A percentile compares a stretch with the other conserved stretches of the same genome.
These are phyloP conservation scores for Xylariaceae sp. DNA, from an alignment of 2,329 filamentous ascomycete species.

Conservation along the genomic window DNA sequence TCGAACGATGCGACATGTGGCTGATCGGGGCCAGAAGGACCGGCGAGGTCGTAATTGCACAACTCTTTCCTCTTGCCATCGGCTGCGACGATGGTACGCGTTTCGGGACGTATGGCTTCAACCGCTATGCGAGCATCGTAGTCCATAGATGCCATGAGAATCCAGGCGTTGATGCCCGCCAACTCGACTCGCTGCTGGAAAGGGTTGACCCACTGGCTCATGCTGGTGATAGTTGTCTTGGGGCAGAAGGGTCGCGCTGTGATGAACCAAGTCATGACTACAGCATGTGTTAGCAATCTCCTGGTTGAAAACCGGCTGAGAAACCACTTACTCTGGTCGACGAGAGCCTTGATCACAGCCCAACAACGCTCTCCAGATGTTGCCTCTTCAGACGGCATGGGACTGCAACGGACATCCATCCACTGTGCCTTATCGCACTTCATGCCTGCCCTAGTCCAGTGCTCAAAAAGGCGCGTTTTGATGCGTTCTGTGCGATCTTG, in stretches of 20 bases:
- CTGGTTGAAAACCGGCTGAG: background rate
- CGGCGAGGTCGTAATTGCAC: slow-evolving; percentile 20
- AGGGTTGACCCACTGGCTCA: slow-evolving; percentile 25
- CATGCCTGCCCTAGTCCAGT: slow-evolving; percentile 14
- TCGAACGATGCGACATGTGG: slow-evolving; percentile 11
- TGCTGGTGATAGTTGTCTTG: slow-evolving; percentile 9
- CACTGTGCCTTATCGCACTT: background rate
- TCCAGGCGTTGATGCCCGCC: slow-evolving; percentile 29
- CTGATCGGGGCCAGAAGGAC: background rate
- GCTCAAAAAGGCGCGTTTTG: slow-evolving; percentile 2
- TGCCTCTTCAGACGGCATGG: slow-evolving; percentile 23
- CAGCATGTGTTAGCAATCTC: slow-evolving; percentile 1
- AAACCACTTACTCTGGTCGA: slow-evolving; percentile 9
- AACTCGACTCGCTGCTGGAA: slow-evolving; percentile 27
- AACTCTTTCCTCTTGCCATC: slow-evolving; percentile 19
- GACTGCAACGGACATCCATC: slow-evolving; percentile 10
- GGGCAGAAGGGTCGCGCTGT: background rate
- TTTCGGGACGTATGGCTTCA: slow-evolving; percentile 19
- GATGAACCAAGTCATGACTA: slow-evolving; percentile 13
- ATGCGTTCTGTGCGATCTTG: slow-evolving; percentile 14
- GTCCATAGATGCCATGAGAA: slow-evolving; percentile 25
- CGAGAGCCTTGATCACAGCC: slow-evolving; percentile 22
- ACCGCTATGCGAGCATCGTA: slow-evolving; percentile 28
- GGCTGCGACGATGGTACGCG: slow-evolving; percentile 12
- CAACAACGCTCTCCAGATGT: slow-evolving; percentile 29